Evolutionary conservation across 352 stramenopile species (phyloP).

Genomic region (Phytophthora megakarya): DNA sequence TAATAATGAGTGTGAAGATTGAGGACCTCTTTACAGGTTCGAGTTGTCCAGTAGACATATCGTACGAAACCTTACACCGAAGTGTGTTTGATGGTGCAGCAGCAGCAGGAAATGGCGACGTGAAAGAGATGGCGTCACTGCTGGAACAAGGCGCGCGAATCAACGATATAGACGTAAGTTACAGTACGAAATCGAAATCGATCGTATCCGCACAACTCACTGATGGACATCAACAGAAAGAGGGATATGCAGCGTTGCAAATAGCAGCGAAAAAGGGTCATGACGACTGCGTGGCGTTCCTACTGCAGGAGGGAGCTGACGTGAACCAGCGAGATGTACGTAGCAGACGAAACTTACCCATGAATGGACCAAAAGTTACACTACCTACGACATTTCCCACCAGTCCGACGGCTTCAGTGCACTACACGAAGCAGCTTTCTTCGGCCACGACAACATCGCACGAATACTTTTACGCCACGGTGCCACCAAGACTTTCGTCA

Average conservation of each 20-base stretch:
- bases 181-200: neutral
- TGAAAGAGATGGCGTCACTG: slow-evolving; percentile 38
- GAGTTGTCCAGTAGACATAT: neutral
- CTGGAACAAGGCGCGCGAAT: slow-evolving; percentile 51
- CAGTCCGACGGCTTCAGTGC: slow-evolving; percentile 77
- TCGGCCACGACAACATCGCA: slow-evolving; percentile 62
- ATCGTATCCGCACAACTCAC: neutral
- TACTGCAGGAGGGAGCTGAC: slow-evolving; percentile 54
- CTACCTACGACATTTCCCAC: too few species aligned
- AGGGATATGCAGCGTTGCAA: slow-evolving; percentile 66
- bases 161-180: slow-evolving; percentile 60
- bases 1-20: slow-evolving; percentile 62
- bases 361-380: too few species aligned
- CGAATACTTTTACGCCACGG: slow-evolving; percentile 55
- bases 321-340: slow-evolving; percentile 69
- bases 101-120: slow-evolving; percentile 47
- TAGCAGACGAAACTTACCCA: neutral
- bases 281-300: slow-evolving; percentile 57
- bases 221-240: slow-evolving; percentile 35
- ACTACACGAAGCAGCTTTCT: slow-evolving; percentile 72
- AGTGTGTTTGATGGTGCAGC: slow-evolving; percentile 34
- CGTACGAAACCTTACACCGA: neutral
- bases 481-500: slow-evolving; percentile 64
- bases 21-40: slow-evolving; percentile 70
- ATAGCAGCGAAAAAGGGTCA: slow-evolving; percentile 60